Base-by-base conservation (phyloP, 495 filamentous ascomycete genomes). In the Lasiosphaeriaceae sp. region DNA sequence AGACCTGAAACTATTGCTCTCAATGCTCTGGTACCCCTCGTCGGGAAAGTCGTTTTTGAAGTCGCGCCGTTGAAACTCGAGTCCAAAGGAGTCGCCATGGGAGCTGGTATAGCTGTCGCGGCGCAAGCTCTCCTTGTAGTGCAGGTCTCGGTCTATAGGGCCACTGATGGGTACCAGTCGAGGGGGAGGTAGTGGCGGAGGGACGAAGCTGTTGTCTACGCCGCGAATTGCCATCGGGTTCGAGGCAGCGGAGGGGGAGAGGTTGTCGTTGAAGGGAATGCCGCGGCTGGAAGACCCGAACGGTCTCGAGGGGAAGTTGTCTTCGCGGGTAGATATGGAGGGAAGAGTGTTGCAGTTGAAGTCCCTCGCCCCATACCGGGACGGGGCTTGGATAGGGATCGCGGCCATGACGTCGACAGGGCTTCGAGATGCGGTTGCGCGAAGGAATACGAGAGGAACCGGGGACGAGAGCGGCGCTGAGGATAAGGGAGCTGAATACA, bases 11-110 rank as follows among this genome's bases (percentile, higher is more conserved):
- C n/a, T n/a, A n/a, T 22, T 55, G 47, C 69, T 70, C 3, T 74
- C 77, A 14, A 76, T 61, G 63, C 79, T 81, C 34, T 74, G 72
- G 54, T 83, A 82, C 22, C 79, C 80, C 61, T 84, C 80, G 54
- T 82, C 79, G 16, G 66, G 62, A 21, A 69, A 57, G 11, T 74
- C 67, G 58, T 61, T 31, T 54, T 60, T 47, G 60, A 59, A 57
- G 26, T 55, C 63, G 9, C 51, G 61, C n/a, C 60, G 69, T 51
- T 54, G 44, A 34, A 63, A 66, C 34, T 55, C 62, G 35, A 59
- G 49, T 6, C 57, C 62, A n/a, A 68, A 59, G 4, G 68, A 69
- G 50, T 68, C 66, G 34, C 62, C 58, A 16, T 68, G 58, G 12
- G 57, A 54, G 53, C 58, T 60, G 12, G 43, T 52, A 22, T 61